Percentiles rank a stretch among this genome's conserved stretches.
Evolutionary conservation across 2,329 filamentous ascomycete species (phyloP).

Genomic region (Fusarium odoratissimum): DNA sequence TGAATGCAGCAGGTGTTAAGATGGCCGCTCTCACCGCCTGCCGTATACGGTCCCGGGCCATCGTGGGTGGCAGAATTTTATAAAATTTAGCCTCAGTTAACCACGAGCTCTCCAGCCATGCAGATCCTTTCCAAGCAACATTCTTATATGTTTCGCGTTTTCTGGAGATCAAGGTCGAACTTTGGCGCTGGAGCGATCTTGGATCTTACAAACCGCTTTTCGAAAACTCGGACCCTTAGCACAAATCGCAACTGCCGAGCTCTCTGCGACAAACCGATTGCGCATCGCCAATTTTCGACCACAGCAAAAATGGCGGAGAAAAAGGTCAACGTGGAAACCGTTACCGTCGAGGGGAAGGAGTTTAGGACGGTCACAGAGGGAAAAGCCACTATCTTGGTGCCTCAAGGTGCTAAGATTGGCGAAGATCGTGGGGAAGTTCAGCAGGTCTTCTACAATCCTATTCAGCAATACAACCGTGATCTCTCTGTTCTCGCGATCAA

Average conservation of each 20-base stretch:
- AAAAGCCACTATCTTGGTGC: slow-evolving; percentile 67
- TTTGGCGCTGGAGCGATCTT: slow-evolving; percentile 23
- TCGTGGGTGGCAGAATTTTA: slow-evolving; percentile 24
- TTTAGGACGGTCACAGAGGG: slow-evolving; percentile 67
- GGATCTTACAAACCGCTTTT: background rate
- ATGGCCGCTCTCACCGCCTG: slow-evolving; percentile 11
- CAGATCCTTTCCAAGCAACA: slow-evolving; percentile 31
- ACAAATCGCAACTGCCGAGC: slow-evolving; percentile 2
- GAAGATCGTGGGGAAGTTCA: slow-evolving; percentile 70
- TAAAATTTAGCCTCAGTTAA: slow-evolving; percentile 28
- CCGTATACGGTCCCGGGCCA: background rate
- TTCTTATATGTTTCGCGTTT: slow-evolving; percentile 33
- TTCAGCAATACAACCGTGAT: slow-evolving; percentile 98
- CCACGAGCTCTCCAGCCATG: slow-evolving; percentile 16
- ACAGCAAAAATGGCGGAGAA: slow-evolving; percentile 39
- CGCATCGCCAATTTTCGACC: slow-evolving; percentile 33
- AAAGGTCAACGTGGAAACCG: slow-evolving; percentile 34
- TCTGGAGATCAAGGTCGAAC: slow-evolving; percentile 31
- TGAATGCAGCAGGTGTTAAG: background rate
- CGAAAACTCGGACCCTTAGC: background rate
- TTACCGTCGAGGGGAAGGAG: slow-evolving; percentile 57
- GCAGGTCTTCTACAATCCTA: slow-evolving; percentile 98
- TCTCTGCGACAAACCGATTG: slow-evolving; percentile 4
- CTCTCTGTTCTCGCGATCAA: slow-evolving; percentile 92
- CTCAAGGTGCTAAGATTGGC: slow-evolving; percentile 56